Evolutionary conservation across 169 alveolate genomes (phyloP).

Genomic region (Plasmodium knowlesi): DNA sequence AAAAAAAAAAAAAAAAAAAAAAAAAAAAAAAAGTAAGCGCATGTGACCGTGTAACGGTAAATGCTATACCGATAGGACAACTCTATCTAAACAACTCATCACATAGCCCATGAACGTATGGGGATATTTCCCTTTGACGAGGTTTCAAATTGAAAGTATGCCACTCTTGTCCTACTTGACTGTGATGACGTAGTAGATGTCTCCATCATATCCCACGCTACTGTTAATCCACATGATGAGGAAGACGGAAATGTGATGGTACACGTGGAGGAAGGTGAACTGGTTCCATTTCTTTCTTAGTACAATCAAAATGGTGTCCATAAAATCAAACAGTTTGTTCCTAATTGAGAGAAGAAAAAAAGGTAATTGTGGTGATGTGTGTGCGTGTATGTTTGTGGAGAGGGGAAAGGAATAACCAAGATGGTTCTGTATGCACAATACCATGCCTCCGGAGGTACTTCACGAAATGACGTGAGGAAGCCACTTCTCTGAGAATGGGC

Average conservation of each 20-base stretch:
- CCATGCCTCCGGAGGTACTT: neutral
- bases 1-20: neutral
- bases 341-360: neutral
- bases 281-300: slow-evolving; percentile 79
- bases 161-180: slow-evolving; percentile 70
- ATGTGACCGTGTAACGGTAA: neutral
- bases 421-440: neutral
- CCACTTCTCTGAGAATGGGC: no score
- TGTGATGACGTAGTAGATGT: slow-evolving; percentile 76
- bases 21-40: neutral
- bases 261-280: slow-evolving; percentile 79
- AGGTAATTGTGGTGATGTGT: no score
- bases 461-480: neutral
- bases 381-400: neutral
- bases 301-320: slow-evolving; percentile 77
- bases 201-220: slow-evolving; percentile 83
- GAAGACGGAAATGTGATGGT: slow-evolving; percentile 80
- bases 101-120: neutral
- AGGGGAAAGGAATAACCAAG: neutral
- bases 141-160: neutral
- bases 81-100: neutral
- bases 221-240: slow-evolving; percentile 80
- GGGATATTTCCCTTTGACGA: neutral
- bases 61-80: neutral
- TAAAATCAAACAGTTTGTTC: slow-evolving; percentile 73